These are phyloP conservation scores for Volutella citrinella DNA, from an alignment of 2,329 filamentous ascomycete genomes.

Conservation along the genomic window DNA sequence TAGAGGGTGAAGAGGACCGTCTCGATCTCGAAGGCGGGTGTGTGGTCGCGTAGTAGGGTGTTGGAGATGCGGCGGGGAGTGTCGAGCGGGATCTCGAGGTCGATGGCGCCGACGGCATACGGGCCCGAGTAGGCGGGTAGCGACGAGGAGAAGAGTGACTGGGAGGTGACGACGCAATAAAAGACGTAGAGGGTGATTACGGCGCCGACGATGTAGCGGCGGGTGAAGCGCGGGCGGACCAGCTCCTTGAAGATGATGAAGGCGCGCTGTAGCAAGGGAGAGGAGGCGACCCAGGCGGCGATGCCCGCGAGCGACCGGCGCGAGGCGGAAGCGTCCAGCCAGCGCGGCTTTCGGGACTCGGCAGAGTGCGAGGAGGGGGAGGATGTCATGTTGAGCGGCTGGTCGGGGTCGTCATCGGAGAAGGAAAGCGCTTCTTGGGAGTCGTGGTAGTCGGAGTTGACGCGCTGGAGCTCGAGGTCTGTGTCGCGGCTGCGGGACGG, in stretches of 20 bases:
- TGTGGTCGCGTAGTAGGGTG: slow-evolving; percentile 30
- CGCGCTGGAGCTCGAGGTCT: too few relatives aligned
- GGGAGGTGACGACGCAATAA: slow-evolving; percentile 37
- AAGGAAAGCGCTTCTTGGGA: too few relatives aligned
- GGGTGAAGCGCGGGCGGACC: slow-evolving; percentile 31
- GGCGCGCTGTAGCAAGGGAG: slow-evolving; percentile 10
- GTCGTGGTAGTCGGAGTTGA: too few relatives aligned
- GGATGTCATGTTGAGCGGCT: slow-evolving; percentile 2
- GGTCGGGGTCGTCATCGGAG: slow-evolving; percentile 11
- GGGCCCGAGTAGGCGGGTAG: slow-evolving; percentile 44
- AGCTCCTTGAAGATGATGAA: slow-evolving; percentile 7
- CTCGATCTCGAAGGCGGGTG: slow-evolving; percentile 43
- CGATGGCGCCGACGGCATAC: slow-evolving; percentile 44
- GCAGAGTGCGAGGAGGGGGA: background rate
- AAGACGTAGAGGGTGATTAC: slow-evolving; percentile 32
- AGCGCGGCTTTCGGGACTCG: slow-evolving; percentile 19
- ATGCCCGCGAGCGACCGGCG: slow-evolving; percentile 9
- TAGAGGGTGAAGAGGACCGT: slow-evolving; percentile 50
- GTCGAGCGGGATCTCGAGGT: slow-evolving; percentile 43
- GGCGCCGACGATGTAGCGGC: slow-evolving; percentile 31
- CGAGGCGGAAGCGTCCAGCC: slow-evolving; percentile 18
- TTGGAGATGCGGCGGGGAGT: slow-evolving; percentile 29
- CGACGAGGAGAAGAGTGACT: slow-evolving; percentile 41
- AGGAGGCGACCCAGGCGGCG: slow-evolving; percentile 6
- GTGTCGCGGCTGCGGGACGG: too few relatives aligned